Percentiles rank a stretch among this genome's conserved stretches.
These are phyloP conservation scores for Heterobasidion irregulare DNA, from an alignment of 1,284 basidiomycete species.

Conservation along the genomic window DNA sequence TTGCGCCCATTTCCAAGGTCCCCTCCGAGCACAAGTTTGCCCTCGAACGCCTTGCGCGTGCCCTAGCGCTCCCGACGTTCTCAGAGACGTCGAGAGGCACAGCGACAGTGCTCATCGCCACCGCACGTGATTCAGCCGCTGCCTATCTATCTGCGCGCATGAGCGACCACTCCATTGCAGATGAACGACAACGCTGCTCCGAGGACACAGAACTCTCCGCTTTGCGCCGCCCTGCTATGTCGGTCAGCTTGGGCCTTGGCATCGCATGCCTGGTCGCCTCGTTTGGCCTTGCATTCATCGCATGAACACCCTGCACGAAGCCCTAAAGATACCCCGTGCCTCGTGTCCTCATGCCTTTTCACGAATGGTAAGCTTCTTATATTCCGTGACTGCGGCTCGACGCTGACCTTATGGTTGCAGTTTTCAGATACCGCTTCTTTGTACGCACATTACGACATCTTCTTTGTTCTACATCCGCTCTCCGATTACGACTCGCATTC, in stretches of 20 bases:
- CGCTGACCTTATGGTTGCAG: background rate
- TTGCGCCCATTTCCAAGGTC: background rate
- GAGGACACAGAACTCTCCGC: background rate
- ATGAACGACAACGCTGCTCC: background rate
- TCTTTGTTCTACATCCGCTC: no score
- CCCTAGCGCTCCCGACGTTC: background rate
- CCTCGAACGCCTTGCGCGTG: background rate
- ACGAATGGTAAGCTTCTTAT: background rate
- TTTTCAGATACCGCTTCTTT: background rate
- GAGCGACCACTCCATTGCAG: background rate
- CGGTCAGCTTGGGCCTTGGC: background rate
- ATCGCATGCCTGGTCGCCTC: background rate
- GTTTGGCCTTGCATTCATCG: background rate
- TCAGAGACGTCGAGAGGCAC: background rate
- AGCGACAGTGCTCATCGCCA: background rate
- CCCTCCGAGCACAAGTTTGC: background rate
- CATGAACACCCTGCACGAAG: background rate
- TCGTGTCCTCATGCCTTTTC: background rate
- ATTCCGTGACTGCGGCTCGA: background rate
- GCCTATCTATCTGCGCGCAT: background rate
- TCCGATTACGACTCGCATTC: no score
- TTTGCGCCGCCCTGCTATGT: background rate
- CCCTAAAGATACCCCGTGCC: background rate
- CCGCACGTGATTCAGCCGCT: background rate
- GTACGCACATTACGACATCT: background rate